Evolutionary conservation across 1,139 yeast species (phyloP).

Genomic region (Fermentozyma sake): DNA sequence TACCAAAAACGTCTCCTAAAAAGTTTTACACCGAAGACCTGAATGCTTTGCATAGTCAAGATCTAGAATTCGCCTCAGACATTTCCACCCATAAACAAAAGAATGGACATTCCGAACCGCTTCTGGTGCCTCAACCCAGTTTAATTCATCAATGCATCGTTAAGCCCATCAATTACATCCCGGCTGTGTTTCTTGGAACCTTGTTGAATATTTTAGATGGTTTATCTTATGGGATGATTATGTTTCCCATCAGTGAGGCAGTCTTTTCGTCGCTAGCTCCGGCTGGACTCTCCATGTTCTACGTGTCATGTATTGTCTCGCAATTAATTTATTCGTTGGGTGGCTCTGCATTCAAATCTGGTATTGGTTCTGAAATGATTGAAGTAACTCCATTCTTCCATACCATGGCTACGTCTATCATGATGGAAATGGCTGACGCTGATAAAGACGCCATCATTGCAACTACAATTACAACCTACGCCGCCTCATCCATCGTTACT

Average conservation of each 20-base stretch:
- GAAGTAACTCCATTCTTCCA: slow-evolving; percentile 98
- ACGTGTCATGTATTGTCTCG: slow-evolving; percentile 81
- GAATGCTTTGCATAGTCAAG: no score
- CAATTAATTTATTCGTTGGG: slow-evolving; percentile 87
- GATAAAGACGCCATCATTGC: slow-evolving; percentile 63
- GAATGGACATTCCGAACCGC: no score
- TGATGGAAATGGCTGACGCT: slow-evolving; percentile 48
- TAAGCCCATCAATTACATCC: slow-evolving; percentile 50
- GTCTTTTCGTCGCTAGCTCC: slow-evolving; percentile 77
- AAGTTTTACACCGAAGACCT: no score
- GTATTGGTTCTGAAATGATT: slow-evolving; percentile 96
- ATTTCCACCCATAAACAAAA: no score
- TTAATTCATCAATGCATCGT: slow-evolving; percentile 16
- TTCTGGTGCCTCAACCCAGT: slow-evolving; percentile 3
- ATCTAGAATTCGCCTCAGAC: no score
- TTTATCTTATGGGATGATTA: slow-evolving; percentile 92
- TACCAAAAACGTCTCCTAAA: no score
- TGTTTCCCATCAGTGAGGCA: slow-evolving; percentile 85
- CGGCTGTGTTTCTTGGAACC: slow-evolving; percentile 81
- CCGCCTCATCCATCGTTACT: slow-evolving; percentile 77
- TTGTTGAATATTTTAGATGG: slow-evolving; percentile 87
- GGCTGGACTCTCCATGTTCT: slow-evolving; percentile 89
- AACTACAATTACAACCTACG: slow-evolving; percentile 84
- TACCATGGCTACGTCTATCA: slow-evolving; percentile 79
- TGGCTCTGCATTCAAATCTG: slow-evolving; percentile 82